Base-by-base conservation (phyloP, 345 rosid genomes). In the Eucalyptus microcorys region DNA sequence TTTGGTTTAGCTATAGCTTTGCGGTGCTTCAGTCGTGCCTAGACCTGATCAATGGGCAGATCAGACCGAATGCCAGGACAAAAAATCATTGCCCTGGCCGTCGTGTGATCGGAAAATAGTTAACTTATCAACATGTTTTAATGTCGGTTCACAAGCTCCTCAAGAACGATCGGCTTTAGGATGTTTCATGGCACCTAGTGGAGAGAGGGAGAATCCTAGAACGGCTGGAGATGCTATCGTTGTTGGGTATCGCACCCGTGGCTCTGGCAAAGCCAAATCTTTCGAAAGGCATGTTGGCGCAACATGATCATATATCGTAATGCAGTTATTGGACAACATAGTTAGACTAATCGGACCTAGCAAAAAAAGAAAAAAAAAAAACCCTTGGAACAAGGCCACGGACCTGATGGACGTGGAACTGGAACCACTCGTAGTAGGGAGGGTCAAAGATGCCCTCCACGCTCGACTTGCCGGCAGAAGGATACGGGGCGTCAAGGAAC, bases 401-500 rank as follows among this genome's bases (percentile, higher is more conserved):
- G 26, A 93, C 92, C 94, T 91, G 37, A 40, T 86, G 89, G 66
- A 66, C 64, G 5, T 92, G 95, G 86, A 90, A 94, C 32, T 91
- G 94, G 76, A 90, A 91, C 93, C 93, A 91, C 81, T 93, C 93
- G 86, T 90, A 92, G 87, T 90, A 92, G 6, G 94, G 93, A 53
- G 93, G 94, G 2, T 91, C 91, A 52, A 89, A 93, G 85, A 93
- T 71, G 17, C 92, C 90, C 40, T 92, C 93, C 22, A 93, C 87
- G 90, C 90, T 93, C 4, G 95, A 92, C 87, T 91, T 91, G 0
- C 95, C 94, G 26, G 49, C 61, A 27, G 94, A 91, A 76, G 86
- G 93, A 86, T 91, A 93, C 5, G 91, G 94, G 17, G 87, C 94
- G 81, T 92, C 94, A 48, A 92, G 92, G 59, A 91, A 93, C 76